Percentiles rank a stretch among this genome's conserved stretches.
Evolutionary conservation across 345 rosid species (phyloP).

Genomic region (Salix caprea): DNA sequence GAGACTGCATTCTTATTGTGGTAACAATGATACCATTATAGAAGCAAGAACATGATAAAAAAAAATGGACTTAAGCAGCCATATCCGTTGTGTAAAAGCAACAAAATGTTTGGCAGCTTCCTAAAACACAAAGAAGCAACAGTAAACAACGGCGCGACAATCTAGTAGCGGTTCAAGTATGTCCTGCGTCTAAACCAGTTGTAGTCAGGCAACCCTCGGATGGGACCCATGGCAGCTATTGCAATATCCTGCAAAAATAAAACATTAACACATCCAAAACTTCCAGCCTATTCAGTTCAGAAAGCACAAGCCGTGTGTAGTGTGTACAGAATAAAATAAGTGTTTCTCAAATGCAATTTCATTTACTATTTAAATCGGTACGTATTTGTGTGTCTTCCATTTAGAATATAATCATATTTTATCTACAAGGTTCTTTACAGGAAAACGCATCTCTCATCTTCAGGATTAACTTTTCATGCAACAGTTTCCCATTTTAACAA

Average conservation of each 20-base stretch:
- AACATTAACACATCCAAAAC: background rate
- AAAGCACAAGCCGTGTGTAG: background rate
- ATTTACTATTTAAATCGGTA: background rate
- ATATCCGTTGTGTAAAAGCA: slow-evolving; percentile 15
- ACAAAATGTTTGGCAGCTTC: slow-evolving; percentile 12
- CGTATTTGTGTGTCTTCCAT: background rate
- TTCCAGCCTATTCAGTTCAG: background rate
- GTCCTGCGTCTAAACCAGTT: slow-evolving; percentile 99
- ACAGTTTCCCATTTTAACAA: background rate
- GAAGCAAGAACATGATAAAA: slow-evolving; percentile 7
- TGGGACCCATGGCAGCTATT: slow-evolving; percentile 91
- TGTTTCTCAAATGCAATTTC: background rate
- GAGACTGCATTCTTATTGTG: background rate
- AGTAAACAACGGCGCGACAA: background rate
- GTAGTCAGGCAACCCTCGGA: slow-evolving; percentile 85
- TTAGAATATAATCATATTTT: background rate
- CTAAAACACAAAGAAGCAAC: background rate
- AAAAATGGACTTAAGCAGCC: slow-evolving; percentile 15
- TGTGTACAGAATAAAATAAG: background rate
- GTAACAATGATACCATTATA: slow-evolving; percentile 13
- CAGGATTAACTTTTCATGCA: background rate
- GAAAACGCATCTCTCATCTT: background rate
- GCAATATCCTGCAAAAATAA: slow-evolving; percentile 67
- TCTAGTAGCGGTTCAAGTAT: slow-evolving; percentile 88
- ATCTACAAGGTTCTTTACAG: background rate